Evolutionary conservation across 2,329 filamentous ascomycete species (phyloP), one percentile per base, ranked within the genome.

Genomic region (Trichothecium roseum): DNA sequence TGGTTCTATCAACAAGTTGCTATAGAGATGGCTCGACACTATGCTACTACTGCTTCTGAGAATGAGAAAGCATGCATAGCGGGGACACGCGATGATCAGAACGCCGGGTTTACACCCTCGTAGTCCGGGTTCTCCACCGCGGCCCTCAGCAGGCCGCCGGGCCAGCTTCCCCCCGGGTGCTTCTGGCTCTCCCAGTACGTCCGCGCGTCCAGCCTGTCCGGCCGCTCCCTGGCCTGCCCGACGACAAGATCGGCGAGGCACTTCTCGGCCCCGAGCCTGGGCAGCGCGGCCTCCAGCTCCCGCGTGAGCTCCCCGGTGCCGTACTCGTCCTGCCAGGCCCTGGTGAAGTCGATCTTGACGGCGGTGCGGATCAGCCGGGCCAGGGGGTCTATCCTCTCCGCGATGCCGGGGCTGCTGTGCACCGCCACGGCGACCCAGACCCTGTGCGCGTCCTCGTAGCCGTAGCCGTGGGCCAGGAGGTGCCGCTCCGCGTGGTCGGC

Each of bases 401-500:
- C 56, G 22, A 60, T 55, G 1, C 56, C 57, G 0, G 48, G 44
- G 30, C 49, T 57, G 3, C 52, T 52, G 38, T 61, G 57, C 26
- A 60, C 14, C 8, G 54, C 47, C 27, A 60, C 52, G 17, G 56
- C 53, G 12, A 50, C 46, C 57, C 57, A 61, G 18, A 54, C 50
- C 24, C 52, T 47, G 32, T 52, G 53, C 5, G 46, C 41, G 10
- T 48, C 41, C 4, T 35, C 28, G 18, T 52, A 47, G 18, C 42
- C 28, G n/a, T 46, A 28, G 10, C 43, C 48, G 32, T 57, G 46
- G 3, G 36, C 15, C 8, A 47, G 37, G 8, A 59, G 48, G 27
- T 57, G 42, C 2, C 34, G 15, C 15, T 50, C 52, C 4, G 56
- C 57, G 2, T 42, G 45, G 30, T 54, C 51, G 28, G 52, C 51